Evolutionary conservation across 805 yeast species (phyloP).

Genomic region (Zygotorulaspora chibaensis): DNA sequence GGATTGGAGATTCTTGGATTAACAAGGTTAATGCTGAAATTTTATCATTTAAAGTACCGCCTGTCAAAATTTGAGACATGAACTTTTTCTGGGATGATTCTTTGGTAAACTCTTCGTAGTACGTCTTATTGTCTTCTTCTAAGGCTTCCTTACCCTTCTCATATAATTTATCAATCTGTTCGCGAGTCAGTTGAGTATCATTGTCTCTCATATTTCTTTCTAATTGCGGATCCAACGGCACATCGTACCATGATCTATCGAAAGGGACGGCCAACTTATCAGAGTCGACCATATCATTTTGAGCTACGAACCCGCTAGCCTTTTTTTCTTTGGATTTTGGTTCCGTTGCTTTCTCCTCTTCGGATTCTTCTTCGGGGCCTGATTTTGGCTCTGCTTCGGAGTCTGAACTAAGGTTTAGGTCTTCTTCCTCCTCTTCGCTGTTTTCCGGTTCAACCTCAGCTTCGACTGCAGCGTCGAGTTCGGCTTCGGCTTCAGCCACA

Average conservation of each 20-base stretch:
- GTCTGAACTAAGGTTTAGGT: slow-evolving; percentile 9
- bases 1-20: slow-evolving; percentile 92
- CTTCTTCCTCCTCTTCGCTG: slow-evolving; percentile 24
- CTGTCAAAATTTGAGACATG: slow-evolving; percentile 78
- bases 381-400: slow-evolving; percentile 16
- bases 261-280: slow-evolving; percentile 56
- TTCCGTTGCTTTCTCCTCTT: slow-evolving; percentile 25
- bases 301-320: slow-evolving; percentile 34
- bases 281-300: slow-evolving; percentile 43
- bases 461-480: slow-evolving; percentile 29
- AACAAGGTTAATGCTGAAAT: slow-evolving; percentile 89
- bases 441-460: slow-evolving; percentile 33
- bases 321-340: slow-evolving; percentile 22
- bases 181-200: slow-evolving; percentile 36
- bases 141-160: slow-evolving; percentile 63
- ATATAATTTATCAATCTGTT: slow-evolving; percentile 55
- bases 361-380: slow-evolving; percentile 32
- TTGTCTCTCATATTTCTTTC: slow-evolving; percentile 20
- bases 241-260: slow-evolving; percentile 72
- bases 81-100: slow-evolving; percentile 81
- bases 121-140: slow-evolving; percentile 65
- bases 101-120: slow-evolving; percentile 68
- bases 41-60: slow-evolving; percentile 94
- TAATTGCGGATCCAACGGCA: slow-evolving; percentile 40
- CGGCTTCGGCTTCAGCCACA: slow-evolving; percentile 31